These are phyloP conservation scores for Glycyrrhiza uralensis DNA, from an alignment of 306 rosid genomes.

Conservation along the genomic window DNA sequence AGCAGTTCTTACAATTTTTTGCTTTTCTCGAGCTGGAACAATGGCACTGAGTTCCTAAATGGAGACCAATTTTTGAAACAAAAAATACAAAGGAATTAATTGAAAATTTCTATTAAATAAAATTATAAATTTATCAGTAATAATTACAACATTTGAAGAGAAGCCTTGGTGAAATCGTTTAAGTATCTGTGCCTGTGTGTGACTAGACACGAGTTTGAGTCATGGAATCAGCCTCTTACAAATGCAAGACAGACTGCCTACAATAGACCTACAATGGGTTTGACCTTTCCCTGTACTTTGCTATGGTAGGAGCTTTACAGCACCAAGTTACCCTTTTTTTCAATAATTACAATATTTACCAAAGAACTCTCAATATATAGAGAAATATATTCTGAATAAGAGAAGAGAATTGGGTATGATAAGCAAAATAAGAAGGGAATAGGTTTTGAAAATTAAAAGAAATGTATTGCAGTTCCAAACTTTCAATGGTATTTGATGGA, in stretches of 20 bases:
- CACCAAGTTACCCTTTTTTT: too few relatives aligned
- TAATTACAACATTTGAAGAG: background rate
- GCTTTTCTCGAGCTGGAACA: conserved; percentile 97
- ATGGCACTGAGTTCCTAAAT: conserved; percentile 95
- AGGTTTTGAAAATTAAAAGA: background rate
- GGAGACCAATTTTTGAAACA: conserved; percentile 1
- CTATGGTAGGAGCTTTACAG: too few relatives aligned
- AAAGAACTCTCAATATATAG: background rate
- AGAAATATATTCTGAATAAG: background rate
- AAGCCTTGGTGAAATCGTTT: background rate
- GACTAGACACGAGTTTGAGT: background rate
- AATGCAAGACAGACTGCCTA: background rate
- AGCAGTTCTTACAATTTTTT: conserved; percentile 85
- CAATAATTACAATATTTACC: too few relatives aligned
- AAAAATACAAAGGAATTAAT: conserved; percentile 1
- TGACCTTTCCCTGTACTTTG: too few relatives aligned
- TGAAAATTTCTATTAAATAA: conserved; percentile 10
- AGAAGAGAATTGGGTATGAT: background rate
- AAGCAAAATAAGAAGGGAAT: background rate
- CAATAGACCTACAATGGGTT: background rate
- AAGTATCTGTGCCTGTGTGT: background rate
- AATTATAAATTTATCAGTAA: background rate
- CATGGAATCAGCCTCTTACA: background rate
- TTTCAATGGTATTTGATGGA: background rate
- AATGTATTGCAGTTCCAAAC: background rate